Conservation (phyloP, 768 basidiomycete species). For the Suillus alpinus region DNA sequence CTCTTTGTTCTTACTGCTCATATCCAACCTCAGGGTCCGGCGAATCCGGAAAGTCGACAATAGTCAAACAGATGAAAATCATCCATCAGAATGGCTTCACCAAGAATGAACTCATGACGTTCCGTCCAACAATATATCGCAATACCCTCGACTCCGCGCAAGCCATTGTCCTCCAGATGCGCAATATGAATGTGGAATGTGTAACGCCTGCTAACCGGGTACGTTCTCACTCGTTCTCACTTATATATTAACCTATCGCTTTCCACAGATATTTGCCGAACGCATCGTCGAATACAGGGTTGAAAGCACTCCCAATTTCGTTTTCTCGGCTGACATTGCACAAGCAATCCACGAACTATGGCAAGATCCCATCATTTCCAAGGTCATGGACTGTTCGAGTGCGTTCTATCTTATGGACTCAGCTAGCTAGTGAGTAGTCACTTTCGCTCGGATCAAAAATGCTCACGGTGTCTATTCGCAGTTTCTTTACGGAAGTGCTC, state of each 20-base stretch:
- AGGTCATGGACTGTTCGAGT: conserved; percentile 53
- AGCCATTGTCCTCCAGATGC: conserved; percentile 80
- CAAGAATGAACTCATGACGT: conserved; percentile 70
- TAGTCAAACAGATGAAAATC: conserved; percentile 99
- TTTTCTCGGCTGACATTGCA: conserved; percentile 63
- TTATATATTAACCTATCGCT: background rate
- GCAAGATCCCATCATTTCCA: conserved; percentile 61
- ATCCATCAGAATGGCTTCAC: conserved; percentile 93
- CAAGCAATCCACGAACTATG: conserved; percentile 66
- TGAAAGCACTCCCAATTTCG: conserved; percentile 39
- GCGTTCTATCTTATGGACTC: conserved; percentile 95
- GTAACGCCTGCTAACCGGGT: conserved; percentile 61
- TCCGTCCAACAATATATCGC: conserved; percentile 75
- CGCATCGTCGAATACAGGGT: conserved; percentile 58
- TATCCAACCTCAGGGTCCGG: conserved; percentile 68
- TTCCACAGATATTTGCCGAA: conserved; percentile 47
- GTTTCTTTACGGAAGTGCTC: conserved; percentile 84
- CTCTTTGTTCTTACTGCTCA: background rate
- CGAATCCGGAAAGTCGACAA: conserved; percentile 92
- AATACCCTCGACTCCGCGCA: conserved; percentile 90
- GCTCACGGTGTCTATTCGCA: conserved; percentile 24
- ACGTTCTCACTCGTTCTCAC: background rate
- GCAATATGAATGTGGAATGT: conserved; percentile 81
- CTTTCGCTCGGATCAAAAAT: background rate
- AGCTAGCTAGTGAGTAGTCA: conserved; percentile 72